These are phyloP conservation scores for Xylariaceae sp. DNA, from an alignment of 2,329 filamentous ascomycete genomes.

Conservation along the genomic window DNA sequence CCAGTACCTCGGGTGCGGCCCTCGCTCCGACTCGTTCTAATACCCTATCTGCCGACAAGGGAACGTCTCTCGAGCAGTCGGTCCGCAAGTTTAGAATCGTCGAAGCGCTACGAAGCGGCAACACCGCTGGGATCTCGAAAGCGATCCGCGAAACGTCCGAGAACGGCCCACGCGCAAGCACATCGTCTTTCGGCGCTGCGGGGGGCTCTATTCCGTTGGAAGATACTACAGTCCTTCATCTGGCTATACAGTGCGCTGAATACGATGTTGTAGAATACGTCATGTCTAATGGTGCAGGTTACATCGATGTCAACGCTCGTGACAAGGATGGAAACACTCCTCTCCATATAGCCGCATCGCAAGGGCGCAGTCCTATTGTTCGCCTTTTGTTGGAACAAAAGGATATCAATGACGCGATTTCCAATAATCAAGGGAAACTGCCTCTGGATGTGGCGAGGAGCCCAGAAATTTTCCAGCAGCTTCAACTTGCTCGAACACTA, in stretches of 20 bases:
- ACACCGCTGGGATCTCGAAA: conserved; percentile 87
- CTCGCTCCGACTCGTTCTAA: conserved; percentile 30
- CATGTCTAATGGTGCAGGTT: conserved; percentile 72
- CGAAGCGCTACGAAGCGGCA: conserved; percentile 87
- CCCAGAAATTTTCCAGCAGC: conserved; percentile 92
- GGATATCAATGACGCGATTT: conserved; percentile 84
- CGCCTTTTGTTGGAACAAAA: conserved; percentile 81
- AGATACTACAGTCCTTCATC: conserved; percentile 88
- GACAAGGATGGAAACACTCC: conserved; percentile 96
- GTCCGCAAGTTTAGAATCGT: conserved; percentile 94
- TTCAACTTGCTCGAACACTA: conserved; percentile 87
- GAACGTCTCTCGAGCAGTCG: conserved; percentile 81
- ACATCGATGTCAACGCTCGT: conserved; percentile 83
- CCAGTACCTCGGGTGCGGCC: conserved; percentile 16
- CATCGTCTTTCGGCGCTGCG: conserved; percentile 56
- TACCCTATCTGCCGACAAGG: conserved; percentile 46
- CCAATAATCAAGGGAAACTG: conserved; percentile 83
- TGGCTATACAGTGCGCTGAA: conserved; percentile 95
- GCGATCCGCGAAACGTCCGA: conserved; percentile 74
- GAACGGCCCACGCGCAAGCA: conserved; percentile 59
- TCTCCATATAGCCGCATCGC: conserved; percentile 82
- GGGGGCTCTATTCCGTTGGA: conserved; percentile 59
- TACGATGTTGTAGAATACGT: conserved; percentile 92
- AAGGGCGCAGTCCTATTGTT: conserved; percentile 82
- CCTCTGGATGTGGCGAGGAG: conserved; percentile 88